phyloP scores from a whole-genome alignment of 306 rosid genomes.

The Prunus mume region DNA sequence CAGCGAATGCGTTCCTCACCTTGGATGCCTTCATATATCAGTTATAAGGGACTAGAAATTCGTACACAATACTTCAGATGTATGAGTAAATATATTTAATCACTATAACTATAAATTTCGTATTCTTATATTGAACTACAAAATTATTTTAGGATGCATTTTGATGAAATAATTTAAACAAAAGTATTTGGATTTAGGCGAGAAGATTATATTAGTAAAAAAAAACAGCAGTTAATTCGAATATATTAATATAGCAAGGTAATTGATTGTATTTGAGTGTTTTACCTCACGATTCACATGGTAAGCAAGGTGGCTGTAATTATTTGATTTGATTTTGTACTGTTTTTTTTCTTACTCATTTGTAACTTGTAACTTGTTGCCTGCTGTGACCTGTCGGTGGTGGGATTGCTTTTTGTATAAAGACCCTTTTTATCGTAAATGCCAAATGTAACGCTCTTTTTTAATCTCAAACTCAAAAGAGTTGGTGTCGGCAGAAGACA shows the following conservation, averaged over 20 bases:
- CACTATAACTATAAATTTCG: accelerated
- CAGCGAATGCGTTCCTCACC: no score
- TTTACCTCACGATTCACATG: neutral
- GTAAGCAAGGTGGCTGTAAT: neutral
- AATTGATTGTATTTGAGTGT: neutral
- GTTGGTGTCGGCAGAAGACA: neutral
- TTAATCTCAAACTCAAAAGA: neutral
- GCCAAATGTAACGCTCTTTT: neutral
- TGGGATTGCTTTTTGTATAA: neutral
- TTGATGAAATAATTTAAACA: no score
- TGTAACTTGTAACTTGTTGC: neutral
- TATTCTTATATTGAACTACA: no score
- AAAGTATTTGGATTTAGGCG: neutral
- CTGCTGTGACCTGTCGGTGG: neutral
- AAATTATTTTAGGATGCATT: no score
- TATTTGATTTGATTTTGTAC: neutral
- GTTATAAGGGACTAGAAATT: no score
- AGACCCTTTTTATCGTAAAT: neutral
- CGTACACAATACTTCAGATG: no score
- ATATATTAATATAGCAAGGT: no score
- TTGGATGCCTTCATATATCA: no score
- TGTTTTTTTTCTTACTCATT: neutral
- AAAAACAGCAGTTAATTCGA: no score
- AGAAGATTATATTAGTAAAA: neutral
- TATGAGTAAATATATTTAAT: no score